Evolutionary conservation across 345 rosid species (phyloP).

Genomic region (Ceriops tagal): DNA sequence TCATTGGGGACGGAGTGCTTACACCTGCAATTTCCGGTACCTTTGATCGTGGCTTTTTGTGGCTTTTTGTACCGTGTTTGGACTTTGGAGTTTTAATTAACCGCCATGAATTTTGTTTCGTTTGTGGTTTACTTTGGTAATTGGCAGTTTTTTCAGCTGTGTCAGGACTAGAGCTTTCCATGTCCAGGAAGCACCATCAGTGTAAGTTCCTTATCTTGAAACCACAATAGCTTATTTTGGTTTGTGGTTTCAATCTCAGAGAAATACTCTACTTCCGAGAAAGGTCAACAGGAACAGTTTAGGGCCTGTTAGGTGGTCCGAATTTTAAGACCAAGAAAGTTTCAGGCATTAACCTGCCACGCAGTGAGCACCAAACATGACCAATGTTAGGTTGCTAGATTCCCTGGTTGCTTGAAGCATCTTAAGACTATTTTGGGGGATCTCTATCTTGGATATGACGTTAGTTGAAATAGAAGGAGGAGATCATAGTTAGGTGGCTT

Average conservation of each 20-base stretch:
- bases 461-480: constrained; percentile 3
- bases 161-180: constrained; percentile 34
- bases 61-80: background rate
- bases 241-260: background rate
- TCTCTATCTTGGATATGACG: background rate
- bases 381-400: constrained; percentile 1
- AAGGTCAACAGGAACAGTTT: too few species aligned
- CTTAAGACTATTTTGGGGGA: background rate
- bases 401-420: constrained; percentile 11
- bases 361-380: constrained; percentile 1
- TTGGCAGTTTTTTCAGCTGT: constrained; percentile 36
- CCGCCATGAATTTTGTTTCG: background rate
- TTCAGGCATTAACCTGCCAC: background rate
- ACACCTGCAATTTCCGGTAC: constrained; percentile 52
- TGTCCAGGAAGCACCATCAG: constrained; percentile 25
- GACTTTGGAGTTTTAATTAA: background rate
- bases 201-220: constrained; percentile 19
- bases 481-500: constrained; percentile 19
- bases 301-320: too few species aligned
- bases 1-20: constrained; percentile 50
- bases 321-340: background rate
- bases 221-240: constrained; percentile 2
- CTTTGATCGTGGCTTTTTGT: background rate
- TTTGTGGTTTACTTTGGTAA: constrained; percentile 5
- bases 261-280: too few species aligned